A percentile compares a stretch with the other conserved stretches of the same genome.
These are phyloP conservation scores for Cryptosporidium ubiquitum DNA, from an alignment of 169 alveolate species.

Conservation along the genomic window DNA sequence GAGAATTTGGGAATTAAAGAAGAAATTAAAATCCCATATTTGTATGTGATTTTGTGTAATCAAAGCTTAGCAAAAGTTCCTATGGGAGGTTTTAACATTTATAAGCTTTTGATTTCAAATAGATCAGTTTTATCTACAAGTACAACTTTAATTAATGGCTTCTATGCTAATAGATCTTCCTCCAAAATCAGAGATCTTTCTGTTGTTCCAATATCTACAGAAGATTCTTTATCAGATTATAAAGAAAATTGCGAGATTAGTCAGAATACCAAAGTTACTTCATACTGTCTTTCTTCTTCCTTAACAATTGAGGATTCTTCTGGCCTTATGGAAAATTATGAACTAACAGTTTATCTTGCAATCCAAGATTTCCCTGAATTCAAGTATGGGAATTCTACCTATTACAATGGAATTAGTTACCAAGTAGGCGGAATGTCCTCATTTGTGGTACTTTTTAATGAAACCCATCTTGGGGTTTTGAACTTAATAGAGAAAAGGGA, in stretches of 20 bases:
- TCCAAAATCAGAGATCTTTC: neutral
- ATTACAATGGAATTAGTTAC: slow-evolving; percentile 28
- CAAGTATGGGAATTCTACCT: neutral
- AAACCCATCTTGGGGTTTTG: slow-evolving; percentile 43
- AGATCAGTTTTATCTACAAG: neutral
- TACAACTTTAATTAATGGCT: slow-evolving; percentile 43
- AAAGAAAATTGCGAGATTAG: slow-evolving; percentile 8
- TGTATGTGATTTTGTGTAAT: slow-evolving; percentile 21
- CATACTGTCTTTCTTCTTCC: slow-evolving; percentile 52
- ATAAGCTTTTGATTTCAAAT: slow-evolving; percentile 1
- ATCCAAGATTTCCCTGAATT: slow-evolving; percentile 1
- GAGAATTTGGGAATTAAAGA: slow-evolving; percentile 7
- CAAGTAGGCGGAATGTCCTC: slow-evolving; percentile 9
- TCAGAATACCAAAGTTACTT: neutral
- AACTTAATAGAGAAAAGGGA: slow-evolving; percentile 28
- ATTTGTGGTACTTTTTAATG: slow-evolving; percentile 31
- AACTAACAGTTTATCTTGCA: slow-evolving; percentile 15
- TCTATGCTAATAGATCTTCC: neutral
- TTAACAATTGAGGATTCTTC: neutral
- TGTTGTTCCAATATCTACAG: neutral
- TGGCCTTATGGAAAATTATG: neutral
- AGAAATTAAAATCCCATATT: slow-evolving; percentile 25
- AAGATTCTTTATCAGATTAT: neutral
- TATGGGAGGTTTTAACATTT: slow-evolving; percentile 34
- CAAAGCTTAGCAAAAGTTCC: slow-evolving; percentile 20